Conservation (phyloP, 352 stramenopile genomes). For the Phytophthora macrochlamydospora region DNA sequence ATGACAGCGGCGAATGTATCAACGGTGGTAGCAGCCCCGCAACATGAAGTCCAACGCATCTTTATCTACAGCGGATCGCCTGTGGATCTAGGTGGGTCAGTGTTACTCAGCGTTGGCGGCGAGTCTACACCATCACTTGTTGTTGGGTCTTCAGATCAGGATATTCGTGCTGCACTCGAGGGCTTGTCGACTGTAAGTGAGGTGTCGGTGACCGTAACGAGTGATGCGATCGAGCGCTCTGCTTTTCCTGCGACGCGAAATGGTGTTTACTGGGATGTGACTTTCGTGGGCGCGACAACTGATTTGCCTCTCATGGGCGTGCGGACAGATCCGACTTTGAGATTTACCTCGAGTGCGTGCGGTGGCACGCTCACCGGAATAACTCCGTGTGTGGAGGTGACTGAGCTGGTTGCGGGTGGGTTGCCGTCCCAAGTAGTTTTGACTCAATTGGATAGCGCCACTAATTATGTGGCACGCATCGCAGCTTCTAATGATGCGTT, state of each 20-base stretch:
- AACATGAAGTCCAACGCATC: slow-evolving; percentile 72
- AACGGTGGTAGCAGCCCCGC: slow-evolving; percentile 32
- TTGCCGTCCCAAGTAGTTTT: slow-evolving; percentile 34
- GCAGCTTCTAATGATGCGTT: slow-evolving; percentile 42
- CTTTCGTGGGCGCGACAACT: slow-evolving; percentile 44
- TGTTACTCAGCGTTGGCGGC: slow-evolving; percentile 71
- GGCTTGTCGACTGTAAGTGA: slow-evolving; percentile 63
- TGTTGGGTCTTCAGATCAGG: slow-evolving; percentile 43
- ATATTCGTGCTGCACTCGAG: slow-evolving; percentile 65
- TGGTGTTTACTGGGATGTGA: slow-evolving; percentile 71
- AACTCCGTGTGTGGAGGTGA: slow-evolving; percentile 53
- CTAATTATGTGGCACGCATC: slow-evolving; percentile 54
- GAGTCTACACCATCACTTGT: slow-evolving; percentile 57
- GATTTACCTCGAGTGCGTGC: slow-evolving; percentile 52
- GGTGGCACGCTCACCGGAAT: slow-evolving; percentile 64
- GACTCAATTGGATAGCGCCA: slow-evolving; percentile 22
- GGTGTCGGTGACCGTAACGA: slow-evolving; percentile 49
- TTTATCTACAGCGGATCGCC: slow-evolving; percentile 64
- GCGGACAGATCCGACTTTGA: slow-evolving; percentile 27
- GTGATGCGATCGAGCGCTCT: slow-evolving; percentile 23
- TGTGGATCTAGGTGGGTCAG: slow-evolving; percentile 56
- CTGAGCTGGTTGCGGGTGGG: slow-evolving; percentile 40
- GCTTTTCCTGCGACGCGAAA: slow-evolving; percentile 52
- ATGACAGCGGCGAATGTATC: slow-evolving; percentile 22
- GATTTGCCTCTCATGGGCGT: slow-evolving; percentile 57